Conservation (phyloP, 257 asterid species). For the Solanum peruvianum region DNA sequence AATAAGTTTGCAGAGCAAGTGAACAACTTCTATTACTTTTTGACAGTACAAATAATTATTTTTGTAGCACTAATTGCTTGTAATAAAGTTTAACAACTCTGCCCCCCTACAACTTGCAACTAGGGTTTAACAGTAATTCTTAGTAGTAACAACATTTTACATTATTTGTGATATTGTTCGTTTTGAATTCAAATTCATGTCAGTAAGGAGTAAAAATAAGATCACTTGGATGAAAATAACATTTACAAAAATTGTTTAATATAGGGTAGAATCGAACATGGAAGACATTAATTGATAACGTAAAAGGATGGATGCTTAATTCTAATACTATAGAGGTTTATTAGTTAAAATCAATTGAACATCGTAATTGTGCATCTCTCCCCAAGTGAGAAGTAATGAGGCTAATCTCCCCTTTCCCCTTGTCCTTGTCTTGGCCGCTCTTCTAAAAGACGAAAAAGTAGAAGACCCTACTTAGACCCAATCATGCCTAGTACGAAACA, state of each 20-base stretch:
- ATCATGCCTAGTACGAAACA: not conserved
- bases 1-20: not conserved
- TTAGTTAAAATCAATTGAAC: no score
- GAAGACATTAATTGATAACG: not conserved
- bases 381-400: not conserved
- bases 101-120: not conserved
- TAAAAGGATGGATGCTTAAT: not conserved
- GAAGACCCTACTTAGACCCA: not conserved
- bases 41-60: not conserved
- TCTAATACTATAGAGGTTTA: not conserved
- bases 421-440: no score
- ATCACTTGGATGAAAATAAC: no score
- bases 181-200: not conserved
- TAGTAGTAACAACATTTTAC: not conserved
- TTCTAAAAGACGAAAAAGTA: no score
- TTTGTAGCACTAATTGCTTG: not conserved
- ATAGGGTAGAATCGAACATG: not conserved
- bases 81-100: not conserved
- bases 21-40: not conserved
- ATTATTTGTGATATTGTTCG: not conserved
- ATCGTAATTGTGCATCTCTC: not conserved
- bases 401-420: no score
- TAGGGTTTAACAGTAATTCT: not conserved
- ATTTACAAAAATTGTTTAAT: not conserved
- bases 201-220: no score